Evolutionary conservation across 257 asterid species (phyloP), one percentile per base, ranked within the genome.

Genomic region (Cynanchum wilfordii): DNA sequence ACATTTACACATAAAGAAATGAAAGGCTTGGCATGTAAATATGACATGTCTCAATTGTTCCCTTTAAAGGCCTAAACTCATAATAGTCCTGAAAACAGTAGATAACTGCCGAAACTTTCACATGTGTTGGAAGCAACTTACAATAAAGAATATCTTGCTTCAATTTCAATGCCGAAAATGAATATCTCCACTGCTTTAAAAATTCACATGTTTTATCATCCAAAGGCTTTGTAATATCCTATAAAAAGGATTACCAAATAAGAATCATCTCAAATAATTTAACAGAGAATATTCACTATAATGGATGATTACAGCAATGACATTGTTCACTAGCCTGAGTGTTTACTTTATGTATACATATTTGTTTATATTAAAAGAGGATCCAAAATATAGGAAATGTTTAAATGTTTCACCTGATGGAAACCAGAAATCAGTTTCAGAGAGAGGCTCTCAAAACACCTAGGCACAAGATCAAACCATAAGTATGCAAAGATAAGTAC

Each of bases 171-270:
- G 96, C 97, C 67, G 97, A 88, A 86, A 89, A 91, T 66, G 96
- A 90, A 80, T 63, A 76, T 62, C 93, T 86, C 98, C 99, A 89
- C 76, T 77, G 83, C 87, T 87, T 82, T 66, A 94, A 91, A 20
- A 86, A 79, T 79, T 75, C 86, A 79, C 97, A 94, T 19, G 86
- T 79, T 71, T 86, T 95, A 75, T 91, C 98, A 60, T 86, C 89
- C 0, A 94, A 82, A 72, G 99, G 95, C 84, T 86, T 92, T 60
- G 98, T 89, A 74, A 94, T 91, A 87, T 94, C 99, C 99, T 94
- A 73, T 58, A 78, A 79, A 78, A 40, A 19, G 66, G 29, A 57
- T 64, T 38, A 70, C 55, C 49, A 67, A 67, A 57, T 40, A 50
- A 73, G 69, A 33, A 59, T 52, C 30, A 50, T 58, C 30, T 12